Conservation (phyloP, 805 yeast species). For the Saccharomyces mikatae region DNA sequence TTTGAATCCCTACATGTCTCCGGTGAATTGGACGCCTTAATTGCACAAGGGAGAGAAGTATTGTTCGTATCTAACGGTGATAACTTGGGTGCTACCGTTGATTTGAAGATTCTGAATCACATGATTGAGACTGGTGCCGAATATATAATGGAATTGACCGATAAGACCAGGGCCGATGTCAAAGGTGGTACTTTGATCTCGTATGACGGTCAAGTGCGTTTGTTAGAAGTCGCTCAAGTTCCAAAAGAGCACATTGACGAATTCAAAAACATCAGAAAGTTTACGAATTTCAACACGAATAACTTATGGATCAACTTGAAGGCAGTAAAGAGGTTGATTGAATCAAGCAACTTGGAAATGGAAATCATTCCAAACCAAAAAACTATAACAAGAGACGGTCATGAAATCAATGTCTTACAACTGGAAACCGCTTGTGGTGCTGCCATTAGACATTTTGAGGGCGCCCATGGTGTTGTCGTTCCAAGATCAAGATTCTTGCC, state of each 20-base stretch:
- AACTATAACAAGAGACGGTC: slow-evolving; percentile 64
- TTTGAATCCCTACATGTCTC: slow-evolving; percentile 83
- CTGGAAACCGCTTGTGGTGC: slow-evolving; percentile 99
- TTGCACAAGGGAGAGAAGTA: slow-evolving; percentile 90
- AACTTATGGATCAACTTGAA: slow-evolving; percentile 94
- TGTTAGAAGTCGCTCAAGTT: slow-evolving; percentile 70
- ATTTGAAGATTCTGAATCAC: slow-evolving; percentile 79
- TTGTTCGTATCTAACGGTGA: slow-evolving; percentile 96
- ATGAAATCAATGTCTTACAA: slow-evolving; percentile 81
- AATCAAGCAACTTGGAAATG: slow-evolving; percentile 68
- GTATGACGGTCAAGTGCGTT: slow-evolving; percentile 85
- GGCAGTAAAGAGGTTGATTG: slow-evolving; percentile 89
- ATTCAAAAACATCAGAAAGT: slow-evolving; percentile 95
- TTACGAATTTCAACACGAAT: slow-evolving; percentile 96
- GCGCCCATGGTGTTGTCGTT: slow-evolving; percentile 96
- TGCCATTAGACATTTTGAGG: slow-evolving; percentile 89
- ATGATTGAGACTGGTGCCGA: slow-evolving; percentile 88
- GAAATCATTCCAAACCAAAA: slow-evolving; percentile 95
- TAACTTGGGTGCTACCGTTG: slow-evolving; percentile 97
- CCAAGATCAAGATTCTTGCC: slow-evolving; percentile 98
- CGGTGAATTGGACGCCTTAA: slow-evolving; percentile 83
- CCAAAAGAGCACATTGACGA: slow-evolving; percentile 53
- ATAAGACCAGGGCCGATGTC: slow-evolving; percentile 96
- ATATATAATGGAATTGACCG: slow-evolving; percentile 96
- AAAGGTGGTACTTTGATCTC: slow-evolving; percentile 97